These are phyloP conservation scores for Pichia sporocuriosa DNA, from an alignment of 805 yeast species.

Conservation along the genomic window DNA sequence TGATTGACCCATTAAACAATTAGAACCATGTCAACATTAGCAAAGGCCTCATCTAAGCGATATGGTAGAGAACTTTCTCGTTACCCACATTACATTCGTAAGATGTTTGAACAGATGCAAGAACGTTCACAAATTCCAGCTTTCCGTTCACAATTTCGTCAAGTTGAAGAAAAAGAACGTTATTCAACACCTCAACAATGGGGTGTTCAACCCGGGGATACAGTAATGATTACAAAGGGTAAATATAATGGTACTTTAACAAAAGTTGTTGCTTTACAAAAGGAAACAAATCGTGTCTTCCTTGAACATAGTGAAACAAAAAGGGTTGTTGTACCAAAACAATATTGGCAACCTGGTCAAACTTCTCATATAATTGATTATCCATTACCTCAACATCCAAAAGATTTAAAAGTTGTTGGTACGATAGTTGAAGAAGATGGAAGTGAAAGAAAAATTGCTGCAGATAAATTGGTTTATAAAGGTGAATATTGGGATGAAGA, in stretches of 20 bases:
- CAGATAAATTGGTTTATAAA: constrained; percentile 60
- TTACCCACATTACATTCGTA: constrained; percentile 24
- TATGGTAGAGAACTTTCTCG: constrained; percentile 27
- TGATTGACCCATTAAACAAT: background rate
- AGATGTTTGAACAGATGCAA: constrained; percentile 26
- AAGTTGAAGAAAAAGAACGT: constrained; percentile 28
- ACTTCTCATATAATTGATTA: constrained; percentile 61
- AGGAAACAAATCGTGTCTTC: constrained; percentile 54
- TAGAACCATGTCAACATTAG: constrained; percentile 6
- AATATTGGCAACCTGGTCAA: constrained; percentile 67
- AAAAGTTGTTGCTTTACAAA: constrained; percentile 51
- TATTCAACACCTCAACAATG: constrained; percentile 44
- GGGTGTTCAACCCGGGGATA: constrained; percentile 67
- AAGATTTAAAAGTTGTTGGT: constrained; percentile 69
- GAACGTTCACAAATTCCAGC: constrained; percentile 29
- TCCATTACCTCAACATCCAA: constrained; percentile 56
- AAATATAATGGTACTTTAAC: constrained; percentile 68
- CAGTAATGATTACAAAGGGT: constrained; percentile 68
- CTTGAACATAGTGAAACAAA: constrained; percentile 64
- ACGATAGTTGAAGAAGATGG: constrained; percentile 66
- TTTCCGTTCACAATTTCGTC: constrained; percentile 20
- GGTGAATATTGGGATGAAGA: constrained; percentile 71
- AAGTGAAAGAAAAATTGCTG: constrained; percentile 61
- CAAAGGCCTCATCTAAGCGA: constrained; percentile 20
- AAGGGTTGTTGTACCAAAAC: constrained; percentile 61